Evolutionary conservation across 2,329 filamentous ascomycete genomes (phyloP).

Genomic region (Lojkania enalia): DNA sequence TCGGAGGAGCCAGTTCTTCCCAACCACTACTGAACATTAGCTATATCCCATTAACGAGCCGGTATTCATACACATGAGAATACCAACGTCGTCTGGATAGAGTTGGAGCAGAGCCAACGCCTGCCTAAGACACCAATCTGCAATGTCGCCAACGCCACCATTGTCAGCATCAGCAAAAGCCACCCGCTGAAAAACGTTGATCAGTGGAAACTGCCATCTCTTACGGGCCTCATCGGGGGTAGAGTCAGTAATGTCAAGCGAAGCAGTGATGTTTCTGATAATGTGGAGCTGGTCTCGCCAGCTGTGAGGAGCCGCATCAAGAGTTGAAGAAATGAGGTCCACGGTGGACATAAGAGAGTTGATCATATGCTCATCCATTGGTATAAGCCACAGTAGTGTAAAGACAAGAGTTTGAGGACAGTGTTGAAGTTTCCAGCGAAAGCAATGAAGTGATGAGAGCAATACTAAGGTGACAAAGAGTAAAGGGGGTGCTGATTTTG

Average conservation of each 20-base stretch:
- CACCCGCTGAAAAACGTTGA: slow-evolving; percentile 54
- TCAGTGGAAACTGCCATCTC: slow-evolving; percentile 30
- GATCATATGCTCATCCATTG: slow-evolving; percentile 22
- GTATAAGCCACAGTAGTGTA: not conserved
- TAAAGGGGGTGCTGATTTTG: not conserved
- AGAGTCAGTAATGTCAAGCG: slow-evolving; percentile 23
- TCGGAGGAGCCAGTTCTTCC: slow-evolving; percentile 55
- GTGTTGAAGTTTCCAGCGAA: not conserved
- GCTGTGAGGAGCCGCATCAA: slow-evolving; percentile 36
- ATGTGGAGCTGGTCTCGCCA: slow-evolving; percentile 30
- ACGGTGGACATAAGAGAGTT: slow-evolving; percentile 28
- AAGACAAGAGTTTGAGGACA: too few species aligned
- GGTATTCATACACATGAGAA: slow-evolving; percentile 46
- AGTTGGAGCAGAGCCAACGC: slow-evolving; percentile 52
- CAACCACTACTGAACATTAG: slow-evolving; percentile 48
- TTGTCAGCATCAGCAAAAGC: slow-evolving; percentile 55
- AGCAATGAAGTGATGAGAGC: not conserved
- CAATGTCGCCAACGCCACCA: slow-evolving; percentile 51
- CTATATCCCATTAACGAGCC: slow-evolving; percentile 2
- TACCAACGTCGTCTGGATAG: slow-evolving; percentile 49
- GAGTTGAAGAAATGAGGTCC: slow-evolving; percentile 37
- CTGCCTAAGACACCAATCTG: slow-evolving; percentile 54
- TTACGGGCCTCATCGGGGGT: slow-evolving; percentile 16
- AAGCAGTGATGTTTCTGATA: slow-evolving; percentile 22
- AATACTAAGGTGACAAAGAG: not conserved